Conservation (phyloP, 805 yeast genomes). For the Candida arabinofermentans region DNA sequence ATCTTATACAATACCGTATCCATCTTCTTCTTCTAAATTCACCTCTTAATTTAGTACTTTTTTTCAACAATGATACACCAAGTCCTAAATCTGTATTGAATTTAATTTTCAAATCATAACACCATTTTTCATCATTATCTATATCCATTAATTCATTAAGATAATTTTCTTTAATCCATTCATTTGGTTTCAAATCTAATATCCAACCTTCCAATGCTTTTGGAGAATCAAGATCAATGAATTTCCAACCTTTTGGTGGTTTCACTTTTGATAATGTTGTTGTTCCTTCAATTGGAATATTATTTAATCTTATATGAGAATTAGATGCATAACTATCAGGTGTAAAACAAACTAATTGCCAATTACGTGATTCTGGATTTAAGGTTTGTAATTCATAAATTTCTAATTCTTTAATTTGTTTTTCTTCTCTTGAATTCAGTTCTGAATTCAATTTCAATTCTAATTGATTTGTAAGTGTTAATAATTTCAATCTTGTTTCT, state of each 20-base stretch:
- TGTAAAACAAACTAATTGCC: slow-evolving; percentile 62
- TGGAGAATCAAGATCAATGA: slow-evolving; percentile 21
- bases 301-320: slow-evolving; percentile 35
- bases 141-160: slow-evolving; percentile 50
- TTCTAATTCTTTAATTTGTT: slow-evolving; percentile 51
- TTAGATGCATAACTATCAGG: slow-evolving; percentile 51
- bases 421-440: slow-evolving; percentile 34
- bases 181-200: slow-evolving; percentile 57
- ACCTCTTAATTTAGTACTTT: slow-evolving; percentile 32
- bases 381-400: slow-evolving; percentile 64
- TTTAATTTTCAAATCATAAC: slow-evolving; percentile 50
- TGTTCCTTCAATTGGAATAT: slow-evolving; percentile 26
- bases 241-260: slow-evolving; percentile 62
- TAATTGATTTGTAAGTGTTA: slow-evolving; percentile 44
- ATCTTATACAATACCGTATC: slow-evolving; percentile 43
- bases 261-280: slow-evolving; percentile 35
- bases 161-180: slow-evolving; percentile 57
- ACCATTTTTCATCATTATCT: slow-evolving; percentile 82
- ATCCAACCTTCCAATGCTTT: slow-evolving; percentile 47
- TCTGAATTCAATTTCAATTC: slow-evolving; percentile 42
- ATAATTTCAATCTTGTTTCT: slow-evolving; percentile 52
- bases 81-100: slow-evolving; percentile 23
- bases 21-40: slow-evolving; percentile 63
- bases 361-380: slow-evolving; percentile 44
- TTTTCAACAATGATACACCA: slow-evolving; percentile 1